Evolutionary conservation across 1,284 basidiomycete genomes (phyloP), one percentile per base, ranked within the genome.

Genomic region (Irpex lacteus): DNA sequence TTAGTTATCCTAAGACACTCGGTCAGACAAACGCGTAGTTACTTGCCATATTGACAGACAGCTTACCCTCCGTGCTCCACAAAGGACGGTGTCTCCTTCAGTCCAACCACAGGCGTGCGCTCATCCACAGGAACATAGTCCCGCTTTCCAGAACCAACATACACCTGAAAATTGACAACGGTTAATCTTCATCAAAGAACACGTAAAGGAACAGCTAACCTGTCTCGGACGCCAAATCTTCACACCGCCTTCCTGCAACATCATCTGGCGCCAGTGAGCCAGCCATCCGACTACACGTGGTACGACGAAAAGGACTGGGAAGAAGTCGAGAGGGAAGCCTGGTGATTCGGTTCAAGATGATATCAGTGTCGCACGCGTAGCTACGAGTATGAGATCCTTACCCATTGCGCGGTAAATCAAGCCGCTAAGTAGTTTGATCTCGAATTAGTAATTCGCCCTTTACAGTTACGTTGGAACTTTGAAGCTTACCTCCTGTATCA

Each of bases 151-250:
- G 84, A 76, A 2, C 94, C 94, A 21, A 92, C 84, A 70, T 92
- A 96, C 60, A 95, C 84, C 87, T 90, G 72, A 40, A 60, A 38
- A 36, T 36, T 47, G 19, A 57, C 34, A 34, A 57, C 21, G 36
- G 56, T 34, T 26, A 57, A 13, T 36, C 21, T 64, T 55, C 47
- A 63, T 62, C 62, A 64, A 47, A 54, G n/a, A 32, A 37, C 56
- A 61, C 37, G 15, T 38, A 21, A 11, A 21, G 32, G 26, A 54
- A 37, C 64, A 62, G 40, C 49, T 55, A n/a, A 92, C 86, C 82
- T 95, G 92, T 70, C 90, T 82, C 50, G 93, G 94, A 52, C 93
- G 82, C 94, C 94, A 96, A 69, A 96, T 96, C 77, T 95, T 95
- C 65, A 95, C 92, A 59, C 92, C 92, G 18, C 88, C 91, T 40